phyloP scores from a whole-genome alignment of 805 yeast species.

The Saccharomyces cerevisiae region DNA sequence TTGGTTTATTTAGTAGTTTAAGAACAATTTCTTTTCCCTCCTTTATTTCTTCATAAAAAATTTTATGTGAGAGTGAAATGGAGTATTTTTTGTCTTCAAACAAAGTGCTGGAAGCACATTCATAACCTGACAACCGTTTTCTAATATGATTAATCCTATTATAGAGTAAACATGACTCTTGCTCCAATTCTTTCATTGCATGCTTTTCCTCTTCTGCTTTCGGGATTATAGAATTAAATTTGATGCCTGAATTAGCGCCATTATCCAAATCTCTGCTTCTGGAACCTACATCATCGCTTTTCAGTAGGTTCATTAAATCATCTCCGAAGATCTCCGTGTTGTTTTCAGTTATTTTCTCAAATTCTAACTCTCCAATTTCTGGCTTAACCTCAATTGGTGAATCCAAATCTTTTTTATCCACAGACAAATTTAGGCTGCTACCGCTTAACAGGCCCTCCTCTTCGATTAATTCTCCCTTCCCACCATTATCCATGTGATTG shows the following conservation, averaged over 20 bases:
- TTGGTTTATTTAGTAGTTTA: background rate
- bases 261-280: background rate
- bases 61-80: background rate
- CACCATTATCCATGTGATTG: background rate
- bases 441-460: background rate
- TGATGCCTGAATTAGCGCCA: background rate
- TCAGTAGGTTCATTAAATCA: constrained; percentile 19
- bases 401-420: background rate
- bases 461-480: background rate
- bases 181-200: constrained; percentile 15
- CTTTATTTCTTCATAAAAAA: background rate
- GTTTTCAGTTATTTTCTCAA: constrained; percentile 26
- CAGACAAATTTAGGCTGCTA: background rate
- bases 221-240: background rate
- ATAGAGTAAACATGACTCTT: constrained; percentile 18
- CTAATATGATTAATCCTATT: constrained; percentile 7
- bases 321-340: constrained; percentile 27
- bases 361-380: constrained; percentile 27
- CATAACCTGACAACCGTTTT: constrained; percentile 7
- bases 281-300: constrained; percentile 9
- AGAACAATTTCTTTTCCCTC: background rate
- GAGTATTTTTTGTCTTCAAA: background rate
- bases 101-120: background rate
- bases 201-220: constrained; percentile 2
- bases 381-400: background rate